These are phyloP conservation scores for Talaromyces proteolyticus DNA, from an alignment of 495 filamentous ascomycete species.

Conservation along the genomic window DNA sequence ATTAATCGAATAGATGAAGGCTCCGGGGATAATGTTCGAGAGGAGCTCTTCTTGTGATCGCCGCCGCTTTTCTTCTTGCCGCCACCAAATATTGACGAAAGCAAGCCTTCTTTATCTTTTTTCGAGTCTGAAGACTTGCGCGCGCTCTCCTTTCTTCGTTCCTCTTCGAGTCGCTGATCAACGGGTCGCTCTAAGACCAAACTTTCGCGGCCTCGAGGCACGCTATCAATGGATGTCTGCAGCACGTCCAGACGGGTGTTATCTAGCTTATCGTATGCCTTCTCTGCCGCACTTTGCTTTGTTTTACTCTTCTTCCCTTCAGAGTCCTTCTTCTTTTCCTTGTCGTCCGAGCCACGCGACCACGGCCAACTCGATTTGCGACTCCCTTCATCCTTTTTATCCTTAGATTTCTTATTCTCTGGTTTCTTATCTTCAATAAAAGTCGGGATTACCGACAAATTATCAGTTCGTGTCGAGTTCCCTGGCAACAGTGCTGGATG, in stretches of 20 bases:
- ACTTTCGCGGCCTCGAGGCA: conserved; percentile 70
- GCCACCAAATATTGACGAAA: conserved; percentile 86
- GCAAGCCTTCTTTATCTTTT: conserved; percentile 84
- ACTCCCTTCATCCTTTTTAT: conserved; percentile 52
- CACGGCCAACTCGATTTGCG: conserved; percentile 87
- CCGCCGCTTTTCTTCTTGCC: conserved; percentile 66
- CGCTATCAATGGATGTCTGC: conserved; percentile 70
- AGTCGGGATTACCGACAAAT: conserved; percentile 79
- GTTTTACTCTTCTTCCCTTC: conserved; percentile 54
- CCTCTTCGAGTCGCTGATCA: conserved; percentile 70
- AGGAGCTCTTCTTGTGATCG: conserved; percentile 69
- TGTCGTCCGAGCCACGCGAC: conserved; percentile 64
- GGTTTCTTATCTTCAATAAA: conserved; percentile 59
- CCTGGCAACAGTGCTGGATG: conserved; percentile 65
- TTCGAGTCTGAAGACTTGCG: conserved; percentile 71
- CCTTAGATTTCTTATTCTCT: conserved; percentile 60
- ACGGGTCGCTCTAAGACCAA: conserved; percentile 74
- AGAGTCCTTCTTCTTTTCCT: conserved; percentile 58
- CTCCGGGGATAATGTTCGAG: conserved; percentile 75
- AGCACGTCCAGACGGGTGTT: conserved; percentile 75
- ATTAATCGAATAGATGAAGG: conserved; percentile 63
- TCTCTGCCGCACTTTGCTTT: conserved; percentile 51
- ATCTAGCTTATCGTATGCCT: conserved; percentile 52
- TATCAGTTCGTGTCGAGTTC: conserved; percentile 66
- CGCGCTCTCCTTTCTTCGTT: conserved; percentile 73